A percentile compares a stretch with the other conserved stretches of the same genome.
Evolutionary conservation across 495 filamentous ascomycete genomes (phyloP).

Genomic region (Hypomontagnella monticulosa): DNA sequence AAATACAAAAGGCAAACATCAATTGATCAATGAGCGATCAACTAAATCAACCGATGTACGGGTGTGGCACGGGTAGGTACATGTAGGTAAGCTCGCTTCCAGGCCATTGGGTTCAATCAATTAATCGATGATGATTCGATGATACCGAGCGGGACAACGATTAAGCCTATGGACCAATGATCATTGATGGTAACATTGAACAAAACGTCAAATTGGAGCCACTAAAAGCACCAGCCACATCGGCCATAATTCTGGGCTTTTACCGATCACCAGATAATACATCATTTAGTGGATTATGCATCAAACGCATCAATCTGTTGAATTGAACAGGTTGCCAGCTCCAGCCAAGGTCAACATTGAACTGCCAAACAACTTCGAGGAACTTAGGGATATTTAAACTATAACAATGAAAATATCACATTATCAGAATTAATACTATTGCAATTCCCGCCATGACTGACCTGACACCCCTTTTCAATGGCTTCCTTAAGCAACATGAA

Average conservation of each 20-base stretch:
- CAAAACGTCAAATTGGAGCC: too few relatives aligned
- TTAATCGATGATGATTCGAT: too few relatives aligned
- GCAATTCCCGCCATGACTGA: slow-evolving; percentile 65
- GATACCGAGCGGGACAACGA: too few relatives aligned
- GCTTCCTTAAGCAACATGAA: slow-evolving; percentile 69
- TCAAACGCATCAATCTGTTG: too few relatives aligned
- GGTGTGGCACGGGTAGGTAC: background rate
- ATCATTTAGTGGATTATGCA: slow-evolving; percentile 21
- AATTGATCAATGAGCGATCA: too few relatives aligned
- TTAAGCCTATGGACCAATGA: too few relatives aligned
- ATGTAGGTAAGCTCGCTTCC: slow-evolving; percentile 3
- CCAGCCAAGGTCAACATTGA: background rate
- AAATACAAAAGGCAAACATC: too few relatives aligned
- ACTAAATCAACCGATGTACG: too few relatives aligned
- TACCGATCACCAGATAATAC: slow-evolving; percentile 17
- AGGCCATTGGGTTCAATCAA: background rate
- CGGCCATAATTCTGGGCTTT: slow-evolving; percentile 9
- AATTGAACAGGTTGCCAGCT: slow-evolving; percentile 43
- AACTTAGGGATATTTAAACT: slow-evolving; percentile 3
- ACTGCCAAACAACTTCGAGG: background rate
- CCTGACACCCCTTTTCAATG: slow-evolving; percentile 75
- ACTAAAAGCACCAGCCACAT: slow-evolving; percentile 24
- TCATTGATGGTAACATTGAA: too few relatives aligned
- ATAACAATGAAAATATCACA: slow-evolving; percentile 14
- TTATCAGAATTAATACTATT: background rate